These are phyloP conservation scores for Myxozyma lipomycoides DNA, from an alignment of 805 yeast genomes.

Conservation along the genomic window DNA sequence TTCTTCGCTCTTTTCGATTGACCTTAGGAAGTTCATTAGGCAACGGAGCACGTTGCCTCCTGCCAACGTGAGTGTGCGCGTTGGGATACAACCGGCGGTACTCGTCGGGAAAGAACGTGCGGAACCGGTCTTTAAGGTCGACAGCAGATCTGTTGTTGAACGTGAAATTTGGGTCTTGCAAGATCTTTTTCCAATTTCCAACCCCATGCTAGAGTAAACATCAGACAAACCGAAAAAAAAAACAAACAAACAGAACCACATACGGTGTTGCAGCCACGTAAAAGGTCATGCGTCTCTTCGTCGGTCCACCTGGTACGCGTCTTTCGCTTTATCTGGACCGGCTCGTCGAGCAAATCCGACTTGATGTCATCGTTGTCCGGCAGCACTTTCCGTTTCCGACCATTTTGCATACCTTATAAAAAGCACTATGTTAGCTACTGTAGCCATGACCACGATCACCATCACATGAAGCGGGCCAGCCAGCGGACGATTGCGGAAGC, in stretches of 20 bases:
- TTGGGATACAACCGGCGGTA: slow-evolving; percentile 44
- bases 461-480: no score
- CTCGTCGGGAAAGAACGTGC: slow-evolving; percentile 46
- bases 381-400: background rate
- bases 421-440: background rate
- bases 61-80: slow-evolving; percentile 42
- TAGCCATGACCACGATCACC: background rate
- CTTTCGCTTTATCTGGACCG: slow-evolving; percentile 21
- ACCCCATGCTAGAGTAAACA: slow-evolving; percentile 19
- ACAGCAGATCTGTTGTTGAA: slow-evolving; percentile 46
- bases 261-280: slow-evolving; percentile 42
- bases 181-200: slow-evolving; percentile 47
- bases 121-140: slow-evolving; percentile 43
- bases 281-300: slow-evolving; percentile 41
- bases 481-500: no score
- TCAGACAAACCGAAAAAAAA: background rate
- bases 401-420: background rate
- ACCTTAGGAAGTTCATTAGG: slow-evolving; percentile 39
- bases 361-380: background rate
- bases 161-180: slow-evolving; percentile 40
- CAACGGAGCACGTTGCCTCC: slow-evolving; percentile 27
- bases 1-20: slow-evolving; percentile 44
- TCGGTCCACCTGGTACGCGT: slow-evolving; percentile 40
- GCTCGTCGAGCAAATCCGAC: background rate
- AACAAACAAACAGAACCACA: background rate